Evolutionary conservation across 2,329 filamentous ascomycete genomes (phyloP).

Genomic region (Fusarium musae): DNA sequence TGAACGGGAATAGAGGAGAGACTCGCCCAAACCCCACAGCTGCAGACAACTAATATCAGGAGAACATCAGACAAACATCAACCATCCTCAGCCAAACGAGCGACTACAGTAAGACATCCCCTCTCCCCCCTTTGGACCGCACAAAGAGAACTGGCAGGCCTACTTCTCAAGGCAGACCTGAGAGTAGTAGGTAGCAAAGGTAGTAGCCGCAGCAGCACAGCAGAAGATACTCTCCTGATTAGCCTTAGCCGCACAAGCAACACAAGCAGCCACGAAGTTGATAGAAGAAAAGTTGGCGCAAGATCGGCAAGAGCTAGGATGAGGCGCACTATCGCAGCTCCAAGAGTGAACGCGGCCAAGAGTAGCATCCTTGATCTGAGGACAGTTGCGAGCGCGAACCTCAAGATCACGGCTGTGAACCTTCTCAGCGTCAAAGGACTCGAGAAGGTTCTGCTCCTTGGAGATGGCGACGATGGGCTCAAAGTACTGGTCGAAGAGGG

Average conservation of each 20-base stretch:
- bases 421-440: background rate
- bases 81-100: background rate
- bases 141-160: accelerated
- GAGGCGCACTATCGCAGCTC: slow-evolving; percentile 18
- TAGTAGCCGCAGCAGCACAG: slow-evolving; percentile 22
- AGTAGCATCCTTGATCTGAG: slow-evolving; percentile 14
- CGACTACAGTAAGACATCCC: background rate
- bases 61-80: too few species aligned
- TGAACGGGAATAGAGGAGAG: background rate
- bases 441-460: slow-evolving; percentile 23
- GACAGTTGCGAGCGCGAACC: slow-evolving; percentile 14
- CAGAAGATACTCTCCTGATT: slow-evolving; percentile 27
- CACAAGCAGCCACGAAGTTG: slow-evolving; percentile 24
- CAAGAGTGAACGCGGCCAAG: background rate
- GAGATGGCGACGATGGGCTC: slow-evolving; percentile 24
- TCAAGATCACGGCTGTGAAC: slow-evolving; percentile 1
- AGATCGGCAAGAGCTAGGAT: slow-evolving; percentile 16
- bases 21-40: accelerated
- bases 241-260: slow-evolving; percentile 24
- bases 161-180: slow-evolving; percentile 29
- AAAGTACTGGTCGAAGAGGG: slow-evolving; percentile 27
- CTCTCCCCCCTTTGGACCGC: accelerated
- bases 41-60: background rate
- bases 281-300: slow-evolving; percentile 16
- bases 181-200: slow-evolving; percentile 25